phyloP scores from a whole-genome alignment of 441 rosid species.

The Euphorbia corollata region DNA sequence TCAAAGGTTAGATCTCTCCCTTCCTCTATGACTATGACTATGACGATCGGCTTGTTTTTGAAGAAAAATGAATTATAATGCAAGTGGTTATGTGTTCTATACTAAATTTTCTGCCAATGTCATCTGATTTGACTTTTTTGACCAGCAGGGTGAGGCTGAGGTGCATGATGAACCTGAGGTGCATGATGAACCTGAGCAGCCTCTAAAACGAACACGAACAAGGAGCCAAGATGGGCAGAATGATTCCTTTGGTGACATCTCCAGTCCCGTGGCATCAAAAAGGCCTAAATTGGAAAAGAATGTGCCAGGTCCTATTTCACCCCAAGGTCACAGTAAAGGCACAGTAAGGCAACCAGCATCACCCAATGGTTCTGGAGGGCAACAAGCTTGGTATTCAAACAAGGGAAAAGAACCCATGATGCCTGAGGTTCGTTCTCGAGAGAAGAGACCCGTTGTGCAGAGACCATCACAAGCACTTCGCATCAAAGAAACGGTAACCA shows the following conservation, averaged over 20 bases:
- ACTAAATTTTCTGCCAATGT: neutral
- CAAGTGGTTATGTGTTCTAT: conserved; percentile 26
- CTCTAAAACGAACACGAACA: conserved; percentile 57
- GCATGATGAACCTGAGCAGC: conserved; percentile 44
- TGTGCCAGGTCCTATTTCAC: conserved; percentile 19
- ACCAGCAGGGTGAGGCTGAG: conserved; percentile 32
- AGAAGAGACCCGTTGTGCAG: conserved; percentile 19
- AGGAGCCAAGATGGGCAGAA: conserved; percentile 38
- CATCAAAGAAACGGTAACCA: conserved; percentile 27
- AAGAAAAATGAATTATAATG: conserved; percentile 25
- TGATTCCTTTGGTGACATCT: conserved; percentile 22
- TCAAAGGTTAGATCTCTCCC: conserved; percentile 34
- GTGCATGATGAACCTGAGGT: conserved; percentile 42
- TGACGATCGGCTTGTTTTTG: conserved; percentile 38
- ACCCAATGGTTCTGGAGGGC: conserved; percentile 21
- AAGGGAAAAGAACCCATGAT: conserved; percentile 46
- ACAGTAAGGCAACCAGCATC: conserved; percentile 27
- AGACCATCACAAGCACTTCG: conserved; percentile 24
- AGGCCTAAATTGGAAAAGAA: conserved; percentile 34
- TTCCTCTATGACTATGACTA: no score
- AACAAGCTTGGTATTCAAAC: conserved; percentile 15
- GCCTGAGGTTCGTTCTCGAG: conserved; percentile 23
- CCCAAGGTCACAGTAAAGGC: conserved; percentile 17
- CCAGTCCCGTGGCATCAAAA: conserved; percentile 22
- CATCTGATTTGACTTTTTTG: conserved; percentile 15